Percentiles rank a stretch among this genome's conserved stretches.
Conservation (phyloP, 2,329 filamentous ascomycete species). For the Hypoxylon sp. region DNA sequence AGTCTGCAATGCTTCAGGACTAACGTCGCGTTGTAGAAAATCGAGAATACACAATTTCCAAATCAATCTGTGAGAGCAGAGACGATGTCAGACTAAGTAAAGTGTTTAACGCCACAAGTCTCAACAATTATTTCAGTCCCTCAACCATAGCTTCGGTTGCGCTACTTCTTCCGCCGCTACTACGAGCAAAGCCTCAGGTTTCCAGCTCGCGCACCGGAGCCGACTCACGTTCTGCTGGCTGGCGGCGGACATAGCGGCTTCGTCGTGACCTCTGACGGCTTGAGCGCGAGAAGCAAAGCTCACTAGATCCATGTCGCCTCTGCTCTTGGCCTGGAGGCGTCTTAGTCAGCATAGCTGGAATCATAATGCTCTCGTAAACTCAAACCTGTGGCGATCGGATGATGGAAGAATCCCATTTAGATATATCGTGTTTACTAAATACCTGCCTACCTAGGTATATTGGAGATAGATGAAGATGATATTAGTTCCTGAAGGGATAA, state of each 20-base stretch:
- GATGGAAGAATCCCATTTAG: constrained; percentile 19
- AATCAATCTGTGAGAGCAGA: neutral
- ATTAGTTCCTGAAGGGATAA: neutral
- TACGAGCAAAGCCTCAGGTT: neutral
- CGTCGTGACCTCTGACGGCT: constrained; percentile 37
- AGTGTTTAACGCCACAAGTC: neutral
- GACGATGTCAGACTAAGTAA: neutral
- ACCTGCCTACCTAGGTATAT: constrained; percentile 17
- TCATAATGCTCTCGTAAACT: neutral
- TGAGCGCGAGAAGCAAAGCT: constrained; percentile 45
- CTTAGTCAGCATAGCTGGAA: constrained; percentile 1
- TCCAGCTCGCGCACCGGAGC: constrained; percentile 4
- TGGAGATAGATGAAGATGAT: neutral
- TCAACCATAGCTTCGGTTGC: neutral
- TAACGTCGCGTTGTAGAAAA: too few relatives aligned
- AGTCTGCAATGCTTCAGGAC: too few relatives aligned
- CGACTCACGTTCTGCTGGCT: constrained; percentile 10
- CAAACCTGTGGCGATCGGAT: constrained; percentile 38
- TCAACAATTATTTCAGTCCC: neutral
- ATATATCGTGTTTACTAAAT: constrained; percentile 18
- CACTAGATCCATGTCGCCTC: constrained; percentile 40
- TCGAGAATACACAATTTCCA: neutral
- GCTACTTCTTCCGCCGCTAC: neutral
- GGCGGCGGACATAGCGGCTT: constrained; percentile 18
- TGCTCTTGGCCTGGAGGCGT: constrained; percentile 33